phyloP scores from a whole-genome alignment of 306 rosid genomes.

The Clitoria ternatea region DNA sequence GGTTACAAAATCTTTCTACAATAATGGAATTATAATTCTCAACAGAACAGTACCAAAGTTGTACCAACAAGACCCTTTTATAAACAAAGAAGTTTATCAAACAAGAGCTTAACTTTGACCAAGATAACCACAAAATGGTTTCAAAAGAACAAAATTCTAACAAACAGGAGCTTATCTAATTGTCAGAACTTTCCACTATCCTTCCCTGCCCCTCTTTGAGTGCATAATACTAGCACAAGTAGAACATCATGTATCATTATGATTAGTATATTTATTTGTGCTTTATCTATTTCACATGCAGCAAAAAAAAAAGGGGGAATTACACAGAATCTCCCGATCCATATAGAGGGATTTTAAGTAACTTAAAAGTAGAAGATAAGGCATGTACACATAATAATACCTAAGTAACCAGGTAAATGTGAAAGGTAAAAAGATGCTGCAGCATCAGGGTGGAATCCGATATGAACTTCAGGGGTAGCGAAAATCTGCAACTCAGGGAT shows the following conservation, averaged over 20 bases:
- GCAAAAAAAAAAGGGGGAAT: too few species aligned
- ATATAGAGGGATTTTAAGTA: not conserved
- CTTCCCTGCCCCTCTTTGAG: not conserved
- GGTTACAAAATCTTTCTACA: not conserved
- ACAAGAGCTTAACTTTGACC: not conserved
- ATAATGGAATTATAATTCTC: not conserved
- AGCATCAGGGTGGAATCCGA: conserved; percentile 98
- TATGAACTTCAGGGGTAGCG: conserved; percentile 89
- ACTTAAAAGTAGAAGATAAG: conserved; percentile 3
- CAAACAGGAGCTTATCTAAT: not conserved
- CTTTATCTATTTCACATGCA: too few species aligned
- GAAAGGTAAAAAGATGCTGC: conserved; percentile 93
- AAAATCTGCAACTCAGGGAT: conserved; percentile 54
- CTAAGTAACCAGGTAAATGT: conserved; percentile 83
- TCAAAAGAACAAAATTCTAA: not conserved
- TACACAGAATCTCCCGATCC: not conserved
- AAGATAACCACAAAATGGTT: not conserved
- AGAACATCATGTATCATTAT: not conserved
- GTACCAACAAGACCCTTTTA: not conserved
- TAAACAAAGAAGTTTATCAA: not conserved
- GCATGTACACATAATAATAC: conserved; percentile 32
- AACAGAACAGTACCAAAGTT: not conserved
- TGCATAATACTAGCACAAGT: not conserved
- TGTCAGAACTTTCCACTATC: not conserved
- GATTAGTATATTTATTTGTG: too few species aligned